phyloP scores from a whole-genome alignment of 2,329 filamentous ascomycete species.

The Pseudogymnoascus sp. region DNA sequence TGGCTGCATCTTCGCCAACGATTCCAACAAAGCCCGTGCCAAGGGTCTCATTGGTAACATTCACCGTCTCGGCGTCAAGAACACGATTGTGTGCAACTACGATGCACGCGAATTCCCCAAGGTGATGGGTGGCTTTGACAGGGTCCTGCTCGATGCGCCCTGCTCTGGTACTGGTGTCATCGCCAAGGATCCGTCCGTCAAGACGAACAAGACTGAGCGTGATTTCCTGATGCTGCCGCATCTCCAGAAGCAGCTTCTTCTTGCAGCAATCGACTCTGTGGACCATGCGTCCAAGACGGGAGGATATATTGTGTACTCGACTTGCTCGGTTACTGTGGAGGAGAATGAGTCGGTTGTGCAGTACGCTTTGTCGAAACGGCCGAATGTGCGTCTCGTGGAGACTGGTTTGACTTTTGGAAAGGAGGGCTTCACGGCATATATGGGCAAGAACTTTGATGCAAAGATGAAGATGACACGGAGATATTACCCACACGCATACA shows the following conservation, averaged over 20 bases:
- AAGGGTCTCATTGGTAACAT: slow-evolving; percentile 98
- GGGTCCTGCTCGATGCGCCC: slow-evolving; percentile 87
- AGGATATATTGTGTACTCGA: slow-evolving; percentile 93
- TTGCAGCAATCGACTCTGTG: slow-evolving; percentile 89
- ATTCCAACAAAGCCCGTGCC: slow-evolving; percentile 84
- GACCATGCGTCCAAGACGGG: slow-evolving; percentile 88
- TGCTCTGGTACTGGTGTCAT: slow-evolving; percentile 98
- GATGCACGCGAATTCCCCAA: slow-evolving; percentile 90
- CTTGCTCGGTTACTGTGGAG: slow-evolving; percentile 88
- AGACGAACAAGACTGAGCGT: slow-evolving; percentile 94
- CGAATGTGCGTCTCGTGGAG: slow-evolving; percentile 89
- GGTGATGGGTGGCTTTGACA: slow-evolving; percentile 91
- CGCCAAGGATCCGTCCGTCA: slow-evolving; percentile 90
- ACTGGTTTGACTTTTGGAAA: slow-evolving; percentile 85
- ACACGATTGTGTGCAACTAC: slow-evolving; percentile 92
- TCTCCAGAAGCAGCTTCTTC: slow-evolving; percentile 85
- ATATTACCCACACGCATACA: slow-evolving; percentile 87
- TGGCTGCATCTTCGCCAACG: slow-evolving; percentile 90
- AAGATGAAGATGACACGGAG: slow-evolving; percentile 74
- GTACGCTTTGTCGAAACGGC: slow-evolving; percentile 83
- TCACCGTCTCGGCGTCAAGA: slow-evolving; percentile 86
- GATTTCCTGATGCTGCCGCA: slow-evolving; percentile 93
- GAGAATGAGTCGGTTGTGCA: slow-evolving; percentile 92
- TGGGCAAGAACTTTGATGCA: slow-evolving; percentile 84
- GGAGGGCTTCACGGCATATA: slow-evolving; percentile 84